These are phyloP conservation scores for Nicotiana noctiflora DNA, from an alignment of 257 asterid genomes.

Conservation along the genomic window DNA sequence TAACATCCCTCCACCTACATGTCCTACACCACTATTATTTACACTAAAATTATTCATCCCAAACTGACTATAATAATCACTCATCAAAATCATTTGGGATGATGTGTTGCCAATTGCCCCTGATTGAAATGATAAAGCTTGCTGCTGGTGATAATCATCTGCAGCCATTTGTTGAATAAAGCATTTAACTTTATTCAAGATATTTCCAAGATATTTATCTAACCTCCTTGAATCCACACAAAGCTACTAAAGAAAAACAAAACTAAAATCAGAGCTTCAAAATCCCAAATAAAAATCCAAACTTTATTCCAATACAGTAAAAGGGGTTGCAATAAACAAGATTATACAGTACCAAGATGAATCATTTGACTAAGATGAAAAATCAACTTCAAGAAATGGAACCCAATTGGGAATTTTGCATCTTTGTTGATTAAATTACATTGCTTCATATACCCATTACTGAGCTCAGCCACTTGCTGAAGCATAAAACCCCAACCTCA, in stretches of 20 bases:
- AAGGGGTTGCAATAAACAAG: not conserved
- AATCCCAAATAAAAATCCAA: not conserved
- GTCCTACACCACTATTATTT: conserved; percentile 18
- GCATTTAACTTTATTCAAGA: not conserved
- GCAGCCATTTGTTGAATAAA: conserved; percentile 41
- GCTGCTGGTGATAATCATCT: conserved; percentile 16
- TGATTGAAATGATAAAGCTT: conserved; percentile 37
- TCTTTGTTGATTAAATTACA: not conserved
- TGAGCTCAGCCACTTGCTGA: not conserved
- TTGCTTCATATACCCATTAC: not conserved
- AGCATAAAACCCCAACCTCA: not conserved
- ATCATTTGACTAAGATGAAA: not conserved
- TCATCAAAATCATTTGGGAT: conserved; percentile 40
- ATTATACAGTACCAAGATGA: not conserved
- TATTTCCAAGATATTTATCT: not conserved
- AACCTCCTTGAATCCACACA: not conserved
- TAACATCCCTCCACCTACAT: conserved; percentile 32
- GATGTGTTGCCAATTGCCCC: conserved; percentile 29
- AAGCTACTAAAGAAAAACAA: not conserved
- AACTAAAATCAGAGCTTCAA: not conserved
- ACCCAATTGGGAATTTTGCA: not conserved
- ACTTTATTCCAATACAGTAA: not conserved
- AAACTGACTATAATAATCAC: conserved; percentile 29
- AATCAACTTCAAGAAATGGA: not conserved
- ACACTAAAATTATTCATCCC: conserved; percentile 31